phyloP scores from a whole-genome alignment of 257 asterid species.

The Nicotiana attenuata region DNA sequence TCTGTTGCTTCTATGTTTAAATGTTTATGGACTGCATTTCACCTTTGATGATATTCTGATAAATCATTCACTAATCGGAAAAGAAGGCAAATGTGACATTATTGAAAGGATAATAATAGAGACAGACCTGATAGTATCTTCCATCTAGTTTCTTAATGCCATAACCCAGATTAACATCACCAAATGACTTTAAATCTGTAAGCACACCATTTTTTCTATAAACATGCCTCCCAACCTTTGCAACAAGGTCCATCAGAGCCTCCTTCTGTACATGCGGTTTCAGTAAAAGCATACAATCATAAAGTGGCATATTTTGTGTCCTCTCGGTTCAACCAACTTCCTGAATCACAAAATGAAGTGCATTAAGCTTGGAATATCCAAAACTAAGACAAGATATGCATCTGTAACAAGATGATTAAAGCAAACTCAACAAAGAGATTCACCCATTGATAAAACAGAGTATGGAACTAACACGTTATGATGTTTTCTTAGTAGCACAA shows the following conservation, averaged over 20 bases:
- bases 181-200: slow-evolving; percentile 52
- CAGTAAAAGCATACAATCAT: slow-evolving; percentile 83
- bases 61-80: neutral
- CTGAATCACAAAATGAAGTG: slow-evolving; percentile 1
- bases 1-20: neutral
- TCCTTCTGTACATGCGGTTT: slow-evolving; percentile 48
- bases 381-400: neutral
- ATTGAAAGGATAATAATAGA: neutral
- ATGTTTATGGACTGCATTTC: neutral
- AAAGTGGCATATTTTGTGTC: slow-evolving; percentile 73
- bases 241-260: slow-evolving; percentile 42
- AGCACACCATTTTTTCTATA: slow-evolving; percentile 71
- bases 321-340: slow-evolving; percentile 5
- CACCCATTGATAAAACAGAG: neutral
- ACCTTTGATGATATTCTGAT: neutral
- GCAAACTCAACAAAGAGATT: too few relatives aligned
- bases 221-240: slow-evolving; percentile 63
- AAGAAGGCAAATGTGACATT: neutral
- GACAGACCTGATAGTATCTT: slow-evolving; percentile 61
- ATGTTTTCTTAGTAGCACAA: neutral
- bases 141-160: slow-evolving; percentile 91
- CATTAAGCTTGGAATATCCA: neutral
- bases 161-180: slow-evolving; percentile 63
- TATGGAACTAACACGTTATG: too few relatives aligned
- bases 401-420: too few relatives aligned